These are phyloP conservation scores for Umbelopsis sp. DNA, from an alignment of 192 early-diverging fungal genomes.

Conservation along the genomic window DNA sequence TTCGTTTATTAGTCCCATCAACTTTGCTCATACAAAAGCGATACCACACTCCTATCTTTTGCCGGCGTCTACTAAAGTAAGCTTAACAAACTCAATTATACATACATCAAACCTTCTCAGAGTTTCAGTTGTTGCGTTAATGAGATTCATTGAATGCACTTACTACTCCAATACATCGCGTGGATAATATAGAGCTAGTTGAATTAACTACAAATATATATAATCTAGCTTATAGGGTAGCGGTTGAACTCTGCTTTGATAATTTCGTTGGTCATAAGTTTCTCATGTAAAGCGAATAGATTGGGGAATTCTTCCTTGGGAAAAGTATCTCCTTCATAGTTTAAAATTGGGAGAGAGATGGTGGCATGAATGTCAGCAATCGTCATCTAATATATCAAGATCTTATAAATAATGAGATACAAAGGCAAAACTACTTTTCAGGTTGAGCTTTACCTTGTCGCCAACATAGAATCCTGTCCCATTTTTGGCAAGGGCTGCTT, in stretches of 20 bases:
- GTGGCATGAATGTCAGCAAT: conserved; percentile 2
- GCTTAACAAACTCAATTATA: too few species aligned
- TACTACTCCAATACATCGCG: too few species aligned
- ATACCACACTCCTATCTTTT: too few species aligned
- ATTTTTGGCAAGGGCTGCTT: conserved; percentile 18
- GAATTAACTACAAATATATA: too few species aligned
- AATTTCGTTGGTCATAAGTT: conserved; percentile 8
- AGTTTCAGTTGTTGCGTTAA: too few species aligned
- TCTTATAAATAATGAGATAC: background rate
- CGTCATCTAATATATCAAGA: conserved; percentile 1
- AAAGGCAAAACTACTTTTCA: background rate
- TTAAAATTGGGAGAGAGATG: background rate
- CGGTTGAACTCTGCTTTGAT: background rate
- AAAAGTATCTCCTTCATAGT: background rate
- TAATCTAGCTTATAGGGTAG: too few species aligned
- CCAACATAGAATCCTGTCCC: conserved; percentile 15
- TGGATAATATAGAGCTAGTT: too few species aligned
- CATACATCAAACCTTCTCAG: too few species aligned
- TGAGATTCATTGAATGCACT: too few species aligned
- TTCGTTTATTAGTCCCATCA: too few species aligned
- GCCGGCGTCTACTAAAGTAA: too few species aligned
- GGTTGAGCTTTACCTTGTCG: background rate
- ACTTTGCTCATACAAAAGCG: too few species aligned
- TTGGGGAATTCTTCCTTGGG: conserved; percentile 4
- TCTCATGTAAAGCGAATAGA: conserved; percentile 15